phyloP scores from a whole-genome alignment of 495 filamentous ascomycete species.

The Corynascus novoguineensis region DNA sequence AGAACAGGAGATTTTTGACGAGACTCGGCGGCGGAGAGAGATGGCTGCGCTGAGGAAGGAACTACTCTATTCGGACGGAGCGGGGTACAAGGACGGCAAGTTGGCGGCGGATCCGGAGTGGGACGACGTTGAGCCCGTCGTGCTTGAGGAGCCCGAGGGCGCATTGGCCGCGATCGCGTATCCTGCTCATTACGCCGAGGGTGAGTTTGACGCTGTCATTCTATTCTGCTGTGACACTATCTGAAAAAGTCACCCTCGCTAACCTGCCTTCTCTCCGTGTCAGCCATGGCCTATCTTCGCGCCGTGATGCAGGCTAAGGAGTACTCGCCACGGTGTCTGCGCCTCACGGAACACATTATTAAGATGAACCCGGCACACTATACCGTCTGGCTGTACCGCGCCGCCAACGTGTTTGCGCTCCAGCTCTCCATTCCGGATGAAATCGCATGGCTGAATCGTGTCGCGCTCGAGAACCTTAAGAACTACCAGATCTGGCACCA shows the following conservation, averaged over 20 bases:
- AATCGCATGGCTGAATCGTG: constrained; percentile 74
- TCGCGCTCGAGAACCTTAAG: constrained; percentile 79
- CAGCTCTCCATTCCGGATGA: constrained; percentile 63
- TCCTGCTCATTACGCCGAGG: constrained; percentile 76
- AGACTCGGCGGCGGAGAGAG: constrained; percentile 37
- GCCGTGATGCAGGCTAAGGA: constrained; percentile 90
- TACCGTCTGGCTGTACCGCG: constrained; percentile 96
- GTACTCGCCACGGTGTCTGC: constrained; percentile 67
- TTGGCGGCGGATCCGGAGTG: constrained; percentile 71
- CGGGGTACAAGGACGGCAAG: constrained; percentile 29
- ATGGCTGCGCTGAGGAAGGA: constrained; percentile 40
- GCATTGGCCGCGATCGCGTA: constrained; percentile 89
- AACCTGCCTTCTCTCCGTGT: no score
- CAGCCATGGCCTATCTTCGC: constrained; percentile 72
- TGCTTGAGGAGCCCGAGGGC: constrained; percentile 70
- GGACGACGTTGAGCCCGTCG: constrained; percentile 77
- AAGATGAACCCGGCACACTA: constrained; percentile 92
- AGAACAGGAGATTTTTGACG: constrained; percentile 41
- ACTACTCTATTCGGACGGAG: constrained; percentile 39
- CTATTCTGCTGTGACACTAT: no score
- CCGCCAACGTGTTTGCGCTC: constrained; percentile 64
- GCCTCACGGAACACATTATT: constrained; percentile 86
- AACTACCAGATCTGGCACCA: constrained; percentile 99
- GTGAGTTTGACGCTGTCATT: no score
- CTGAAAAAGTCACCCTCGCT: no score